Evolutionary conservation across 2,329 filamentous ascomycete species (phyloP), one percentile per base, ranked within the genome.

Genomic region (Allantophomopsis cytisporea): DNA sequence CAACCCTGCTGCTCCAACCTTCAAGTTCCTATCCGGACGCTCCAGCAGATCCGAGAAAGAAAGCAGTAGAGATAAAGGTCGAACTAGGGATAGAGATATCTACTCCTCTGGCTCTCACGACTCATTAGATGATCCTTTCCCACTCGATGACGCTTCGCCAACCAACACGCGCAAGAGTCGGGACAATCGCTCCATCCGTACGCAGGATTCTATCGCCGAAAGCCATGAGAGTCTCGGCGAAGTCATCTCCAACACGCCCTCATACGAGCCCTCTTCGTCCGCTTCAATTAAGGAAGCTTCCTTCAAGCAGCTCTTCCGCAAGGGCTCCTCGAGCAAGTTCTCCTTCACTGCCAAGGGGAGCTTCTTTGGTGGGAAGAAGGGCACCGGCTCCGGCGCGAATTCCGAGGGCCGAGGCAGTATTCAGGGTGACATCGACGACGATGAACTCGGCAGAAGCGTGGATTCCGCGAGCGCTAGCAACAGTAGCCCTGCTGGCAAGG

Each of bases 1-100:
- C 20, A 96, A 98, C 51, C 91, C 91, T 7, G 75, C 84, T 6
- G 91, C 89, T 1, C 88, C 88, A 7, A 84, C 82, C 1, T 96
- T 96, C 56, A 89, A 82, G 60, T 79, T 71, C 8, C 71, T 78
- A 31, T 74, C 91, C 42, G 73, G 77, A 50, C 65, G 69, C 4
- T 74, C 91, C 42, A 73, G 77, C 50, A 65, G 69, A 4, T 39
- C 40, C 17, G 56, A 56, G 21, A 65, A 62, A 45, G 48, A 53
- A 13, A 49, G 50, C 16, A 54, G 46, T 48, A 56, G 45, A 35
- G 54, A 54, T 12, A 69, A 63, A 45, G 47, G 52, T 16, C 66
- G 60, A 46, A 55, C 55, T n/a, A 63, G 60, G 42, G 59, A 60
- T 30, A 63, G 60, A 43, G 60, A 44, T 17, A 50, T 60, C 50